These are phyloP conservation scores for Candida adriatica DNA, from an alignment of 805 yeast genomes.

Conservation along the genomic window DNA sequence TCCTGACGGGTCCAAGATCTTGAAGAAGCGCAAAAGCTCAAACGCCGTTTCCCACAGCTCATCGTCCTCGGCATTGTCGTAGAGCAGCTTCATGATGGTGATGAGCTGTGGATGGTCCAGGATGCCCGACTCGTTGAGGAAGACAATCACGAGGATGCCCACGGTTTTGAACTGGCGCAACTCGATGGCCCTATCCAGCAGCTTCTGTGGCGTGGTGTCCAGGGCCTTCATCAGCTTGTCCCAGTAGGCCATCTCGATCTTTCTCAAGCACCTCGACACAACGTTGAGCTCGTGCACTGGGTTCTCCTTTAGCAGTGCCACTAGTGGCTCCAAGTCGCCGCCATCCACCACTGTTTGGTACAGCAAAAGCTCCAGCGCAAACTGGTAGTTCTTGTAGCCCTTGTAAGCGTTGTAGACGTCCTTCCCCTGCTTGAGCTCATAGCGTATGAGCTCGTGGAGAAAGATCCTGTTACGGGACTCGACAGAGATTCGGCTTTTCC, in stretches of 20 bases:
- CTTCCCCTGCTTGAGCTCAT: conserved; percentile 27
- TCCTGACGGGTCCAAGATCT: conserved; percentile 22
- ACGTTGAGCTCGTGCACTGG: conserved; percentile 24
- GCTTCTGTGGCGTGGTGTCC: conserved; percentile 33
- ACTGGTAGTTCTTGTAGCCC: conserved; percentile 32
- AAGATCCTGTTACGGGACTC: conserved; percentile 34
- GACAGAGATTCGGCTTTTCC: conserved; percentile 24
- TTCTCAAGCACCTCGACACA: conserved; percentile 42
- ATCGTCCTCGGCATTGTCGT: conserved; percentile 22
- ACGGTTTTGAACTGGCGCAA: conserved; percentile 37
- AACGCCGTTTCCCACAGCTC: conserved; percentile 26
- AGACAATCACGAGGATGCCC: conserved; percentile 39
- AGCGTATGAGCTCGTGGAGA: conserved; percentile 38
- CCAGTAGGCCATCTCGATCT: conserved; percentile 46
- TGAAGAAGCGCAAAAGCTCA: conserved; percentile 26
- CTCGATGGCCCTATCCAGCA: conserved; percentile 35
- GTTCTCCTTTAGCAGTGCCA: conserved; percentile 19
- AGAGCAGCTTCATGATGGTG: conserved; percentile 20
- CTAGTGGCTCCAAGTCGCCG: conserved; percentile 14
- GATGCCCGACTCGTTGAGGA: conserved; percentile 28
- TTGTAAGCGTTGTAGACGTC: conserved; percentile 19
- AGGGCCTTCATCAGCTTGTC: conserved; percentile 31
- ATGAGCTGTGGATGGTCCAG: conserved; percentile 18
- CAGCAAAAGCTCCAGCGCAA: conserved; percentile 39
- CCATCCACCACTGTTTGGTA: conserved; percentile 27